Evolutionary conservation across 2,329 filamentous ascomycete species (phyloP), one percentile per base, ranked within the genome.

Genomic region (Malbranchea cinnamomea): DNA sequence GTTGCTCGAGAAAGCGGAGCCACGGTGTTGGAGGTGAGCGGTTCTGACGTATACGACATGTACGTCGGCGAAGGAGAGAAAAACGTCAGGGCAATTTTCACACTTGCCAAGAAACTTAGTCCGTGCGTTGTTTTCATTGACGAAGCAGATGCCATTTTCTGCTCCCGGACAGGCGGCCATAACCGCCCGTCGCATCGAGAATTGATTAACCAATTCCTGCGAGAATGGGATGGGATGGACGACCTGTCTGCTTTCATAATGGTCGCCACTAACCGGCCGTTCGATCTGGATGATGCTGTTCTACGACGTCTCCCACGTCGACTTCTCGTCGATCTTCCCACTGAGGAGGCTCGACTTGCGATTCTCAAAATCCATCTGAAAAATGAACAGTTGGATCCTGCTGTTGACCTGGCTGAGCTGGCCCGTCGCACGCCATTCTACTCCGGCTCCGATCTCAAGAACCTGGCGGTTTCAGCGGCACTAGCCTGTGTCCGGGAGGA

Each of bases 121-220:
- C 89, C 89, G 0, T 85, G 85, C 47, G 77, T 98, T 10, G 81
- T 98, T 29, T 95, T 98, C 58, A 83, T 98, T 38, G 89, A 98
- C 47, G 89, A 98, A 57, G 89, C 85, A 13, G 89, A 98, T 51
- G 80, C 87, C 5, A 75, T 98, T 27, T 78, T 98, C 33, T 81
- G 81, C 15, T 76, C 79, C 10, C 73, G 89, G 32, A 69, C 70
- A 22, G 48, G 54, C 19, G 64, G 67, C 14, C 67, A 68, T 35
- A 74, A 72, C 42, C 67, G 80, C 17, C 71, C 71, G 4, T 75
- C 71, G 2, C 81, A 91, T 43, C 73, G 85, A 28, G 87, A 94
- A 51, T 77, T 89, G 32, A 85, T 95, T 53, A 98, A 94, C 48
- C 87, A 98, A 55, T 95, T 95, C 53, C 62, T 98, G 28, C 78